Conservation (phyloP, 129 eudicot species). For the Artemisia argyi region DNA sequence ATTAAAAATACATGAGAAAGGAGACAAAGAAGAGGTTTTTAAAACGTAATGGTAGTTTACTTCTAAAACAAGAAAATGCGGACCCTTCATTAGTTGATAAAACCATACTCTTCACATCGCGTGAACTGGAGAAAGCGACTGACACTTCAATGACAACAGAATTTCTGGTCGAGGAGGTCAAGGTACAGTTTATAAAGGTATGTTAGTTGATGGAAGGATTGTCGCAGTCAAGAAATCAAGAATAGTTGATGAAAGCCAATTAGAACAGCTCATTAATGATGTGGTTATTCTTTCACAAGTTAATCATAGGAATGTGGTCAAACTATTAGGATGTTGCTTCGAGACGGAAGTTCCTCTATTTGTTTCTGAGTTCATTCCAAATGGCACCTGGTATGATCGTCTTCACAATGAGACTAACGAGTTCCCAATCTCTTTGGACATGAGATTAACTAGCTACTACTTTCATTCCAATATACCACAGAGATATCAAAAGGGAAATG, state of each 20-base stretch:
- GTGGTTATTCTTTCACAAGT: constrained; percentile 30
- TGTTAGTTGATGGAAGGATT: constrained; percentile 1
- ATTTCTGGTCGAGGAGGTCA: constrained; percentile 39
- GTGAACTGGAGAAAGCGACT: constrained; percentile 31
- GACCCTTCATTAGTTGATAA: constrained; percentile 22
- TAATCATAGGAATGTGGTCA: constrained; percentile 37
- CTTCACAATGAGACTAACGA: constrained; percentile 2
- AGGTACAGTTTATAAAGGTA: constrained; percentile 37
- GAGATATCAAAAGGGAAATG: no score
- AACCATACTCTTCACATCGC: constrained; percentile 28
- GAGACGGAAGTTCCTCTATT: constrained; percentile 34
- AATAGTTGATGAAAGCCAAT: no score
- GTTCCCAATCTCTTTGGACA: no score
- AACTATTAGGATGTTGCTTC: constrained; percentile 36
- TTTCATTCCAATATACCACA: no score
- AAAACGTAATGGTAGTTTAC: constrained; percentile 33
- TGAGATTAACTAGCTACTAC: no score
- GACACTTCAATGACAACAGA: constrained; percentile 27
- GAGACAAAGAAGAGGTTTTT: no score
- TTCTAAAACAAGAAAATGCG: constrained; percentile 24
- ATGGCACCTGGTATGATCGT: constrained; percentile 33
- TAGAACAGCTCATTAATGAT: constrained; percentile 32
- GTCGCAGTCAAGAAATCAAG: no score
- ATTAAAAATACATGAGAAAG: background rate
- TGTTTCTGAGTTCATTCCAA: constrained; percentile 38